Evolutionary conservation across 345 rosid genomes (phyloP).

Genomic region (Trapa incisa): DNA sequence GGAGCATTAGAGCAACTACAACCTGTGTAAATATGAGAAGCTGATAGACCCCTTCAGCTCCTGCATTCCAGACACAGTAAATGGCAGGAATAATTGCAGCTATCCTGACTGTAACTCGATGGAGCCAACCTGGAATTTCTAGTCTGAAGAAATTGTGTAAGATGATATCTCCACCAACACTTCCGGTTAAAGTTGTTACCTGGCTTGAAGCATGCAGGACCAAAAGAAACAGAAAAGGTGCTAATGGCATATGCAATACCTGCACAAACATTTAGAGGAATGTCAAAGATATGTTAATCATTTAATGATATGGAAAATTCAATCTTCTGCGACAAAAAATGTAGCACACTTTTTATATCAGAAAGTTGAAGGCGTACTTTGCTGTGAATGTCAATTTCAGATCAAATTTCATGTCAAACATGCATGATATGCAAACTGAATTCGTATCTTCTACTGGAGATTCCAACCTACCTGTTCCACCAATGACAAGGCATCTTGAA

Average conservation of each 20-base stretch:
- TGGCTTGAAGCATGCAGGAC: conserved; percentile 66
- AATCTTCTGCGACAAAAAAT: background rate
- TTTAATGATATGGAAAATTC: background rate
- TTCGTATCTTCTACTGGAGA: background rate
- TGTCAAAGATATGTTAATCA: background rate
- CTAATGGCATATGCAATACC: conserved; percentile 58
- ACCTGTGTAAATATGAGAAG: conserved; percentile 77
- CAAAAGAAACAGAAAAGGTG: conserved; percentile 41
- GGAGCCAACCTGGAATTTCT: conserved; percentile 90
- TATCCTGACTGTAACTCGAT: conserved; percentile 68
- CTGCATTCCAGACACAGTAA: conserved; percentile 76
- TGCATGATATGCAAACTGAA: background rate
- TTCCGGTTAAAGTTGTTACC: conserved; percentile 66
- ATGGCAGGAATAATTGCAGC: conserved; percentile 76
- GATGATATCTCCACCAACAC: conserved; percentile 59
- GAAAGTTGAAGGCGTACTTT: background rate
- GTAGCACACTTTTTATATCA: too few relatives aligned
- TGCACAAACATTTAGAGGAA: conserved; percentile 15
- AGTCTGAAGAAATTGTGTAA: conserved; percentile 62
- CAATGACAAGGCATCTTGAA: conserved; percentile 78
- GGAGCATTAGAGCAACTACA: conserved; percentile 71
- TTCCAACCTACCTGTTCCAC: conserved; percentile 63
- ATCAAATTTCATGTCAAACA: background rate
- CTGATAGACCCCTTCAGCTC: conserved; percentile 84
- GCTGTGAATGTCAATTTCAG: background rate